Conservation (phyloP, 2,329 filamentous ascomycete species). For the Xylariaceae sp. region DNA sequence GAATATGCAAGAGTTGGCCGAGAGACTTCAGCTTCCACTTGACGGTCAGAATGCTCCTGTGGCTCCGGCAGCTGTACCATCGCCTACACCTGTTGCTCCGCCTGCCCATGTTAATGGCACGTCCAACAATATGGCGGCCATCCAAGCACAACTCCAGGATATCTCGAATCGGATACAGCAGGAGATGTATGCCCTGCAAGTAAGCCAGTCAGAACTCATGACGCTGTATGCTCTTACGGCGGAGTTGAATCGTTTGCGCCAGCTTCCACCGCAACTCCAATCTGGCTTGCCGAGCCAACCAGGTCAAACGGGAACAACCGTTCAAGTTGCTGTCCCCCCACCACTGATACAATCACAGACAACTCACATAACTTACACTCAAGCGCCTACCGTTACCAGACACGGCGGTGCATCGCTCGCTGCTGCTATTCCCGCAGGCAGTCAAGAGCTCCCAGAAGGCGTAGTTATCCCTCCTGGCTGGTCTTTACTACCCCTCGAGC, state of each 20-base stretch:
- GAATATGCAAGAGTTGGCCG: constrained; percentile 64
- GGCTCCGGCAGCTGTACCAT: constrained; percentile 12
- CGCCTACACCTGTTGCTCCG: constrained; percentile 5
- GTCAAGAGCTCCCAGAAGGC: constrained; percentile 58
- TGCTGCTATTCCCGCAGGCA: constrained; percentile 55
- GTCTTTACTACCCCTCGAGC: constrained; percentile 60
- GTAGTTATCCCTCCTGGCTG: constrained; percentile 62
- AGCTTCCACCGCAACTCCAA: constrained; percentile 38
- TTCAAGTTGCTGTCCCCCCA: constrained; percentile 5
- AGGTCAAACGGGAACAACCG: constrained; percentile 17
- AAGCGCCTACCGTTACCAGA: constrained; percentile 41
- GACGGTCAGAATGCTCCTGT: constrained; percentile 25
- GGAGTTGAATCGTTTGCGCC: constrained; percentile 64
- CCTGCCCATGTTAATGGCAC: constrained; percentile 6
- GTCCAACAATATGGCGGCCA: constrained; percentile 30
- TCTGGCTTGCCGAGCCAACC: constrained; percentile 12
- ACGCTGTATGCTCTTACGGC: constrained; percentile 63
- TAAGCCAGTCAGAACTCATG: constrained; percentile 64
- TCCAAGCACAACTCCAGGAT: constrained; percentile 59
- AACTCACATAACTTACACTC: constrained; percentile 30
- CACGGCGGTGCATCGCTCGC: constrained; percentile 45
- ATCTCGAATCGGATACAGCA: constrained; percentile 66
- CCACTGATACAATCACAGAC: constrained; percentile 22
- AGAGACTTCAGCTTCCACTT: constrained; percentile 52
- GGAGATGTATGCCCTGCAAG: constrained; percentile 60